phyloP scores from a whole-genome alignment of 306 rosid genomes.

The Pachyrhizus erosus region DNA sequence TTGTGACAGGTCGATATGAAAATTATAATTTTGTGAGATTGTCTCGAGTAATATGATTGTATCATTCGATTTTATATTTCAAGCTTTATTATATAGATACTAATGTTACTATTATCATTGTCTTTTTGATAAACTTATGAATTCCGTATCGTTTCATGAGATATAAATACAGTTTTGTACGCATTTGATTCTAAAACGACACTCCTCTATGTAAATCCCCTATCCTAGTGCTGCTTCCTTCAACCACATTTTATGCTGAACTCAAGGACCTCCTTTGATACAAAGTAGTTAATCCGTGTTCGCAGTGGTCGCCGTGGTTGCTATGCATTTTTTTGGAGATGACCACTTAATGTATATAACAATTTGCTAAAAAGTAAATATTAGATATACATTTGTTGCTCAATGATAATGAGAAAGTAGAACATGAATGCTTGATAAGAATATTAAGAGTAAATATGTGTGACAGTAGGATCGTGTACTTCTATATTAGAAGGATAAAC shows the following conservation, averaged over 20 bases:
- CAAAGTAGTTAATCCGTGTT: not conserved
- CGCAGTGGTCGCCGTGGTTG: not conserved
- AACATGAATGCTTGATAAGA: not conserved
- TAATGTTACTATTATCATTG: not conserved
- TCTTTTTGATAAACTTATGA: too few species aligned
- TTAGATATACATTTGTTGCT: not conserved
- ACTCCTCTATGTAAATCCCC: not conserved
- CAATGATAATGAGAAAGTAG: too few species aligned
- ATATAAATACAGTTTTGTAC: not conserved
- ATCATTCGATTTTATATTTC: not conserved
- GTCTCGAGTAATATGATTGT: not conserved
- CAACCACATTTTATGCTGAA: not conserved
- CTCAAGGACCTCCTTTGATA: not conserved
- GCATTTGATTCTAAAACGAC: not conserved
- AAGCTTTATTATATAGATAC: not conserved
- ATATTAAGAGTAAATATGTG: too few species aligned
- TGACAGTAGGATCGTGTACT: too few species aligned
- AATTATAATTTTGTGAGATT: not conserved
- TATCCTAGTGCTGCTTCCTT: not conserved
- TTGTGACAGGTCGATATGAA: constrained; percentile 26
- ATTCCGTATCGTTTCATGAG: not conserved
- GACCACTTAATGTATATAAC: not conserved
- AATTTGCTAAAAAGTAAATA: too few species aligned
- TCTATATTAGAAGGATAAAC: not conserved
- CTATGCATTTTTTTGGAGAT: too few species aligned